Evolutionary conservation across 129 eudicot genomes (phyloP).

Genomic region (Daucus carota): DNA sequence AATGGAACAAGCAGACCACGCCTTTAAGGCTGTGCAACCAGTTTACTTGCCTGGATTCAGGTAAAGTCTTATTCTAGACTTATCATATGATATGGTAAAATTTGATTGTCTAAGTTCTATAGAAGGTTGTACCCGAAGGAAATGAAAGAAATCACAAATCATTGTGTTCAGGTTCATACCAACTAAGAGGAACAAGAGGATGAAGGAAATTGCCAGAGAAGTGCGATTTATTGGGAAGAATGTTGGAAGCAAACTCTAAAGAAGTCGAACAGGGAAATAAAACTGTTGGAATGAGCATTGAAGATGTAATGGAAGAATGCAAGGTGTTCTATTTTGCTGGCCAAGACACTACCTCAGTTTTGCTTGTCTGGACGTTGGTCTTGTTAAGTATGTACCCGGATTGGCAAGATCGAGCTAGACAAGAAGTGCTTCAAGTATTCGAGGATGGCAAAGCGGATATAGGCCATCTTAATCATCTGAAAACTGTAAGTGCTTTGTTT

Average conservation of each 20-base stretch:
- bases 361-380: constrained; percentile 29
- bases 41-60: constrained; percentile 3
- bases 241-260: constrained; percentile 25
- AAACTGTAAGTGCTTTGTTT: constrained; percentile 20
- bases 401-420: constrained; percentile 36
- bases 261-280: constrained; percentile 21
- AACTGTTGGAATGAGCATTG: constrained; percentile 20
- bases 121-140: too few species aligned
- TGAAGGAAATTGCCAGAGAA: constrained; percentile 25
- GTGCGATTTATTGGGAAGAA: constrained; percentile 15
- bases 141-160: neutral
- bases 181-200: constrained; percentile 32
- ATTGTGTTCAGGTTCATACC: constrained; percentile 25
- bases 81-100: neutral
- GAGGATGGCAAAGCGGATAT: constrained; percentile 13
- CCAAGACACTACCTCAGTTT: constrained; percentile 33
- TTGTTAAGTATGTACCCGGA: constrained; percentile 24
- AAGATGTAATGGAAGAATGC: constrained; percentile 33
- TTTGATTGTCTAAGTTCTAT: too few species aligned
- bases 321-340: constrained; percentile 34
- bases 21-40: neutral
- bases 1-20: neutral
- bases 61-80: neutral
- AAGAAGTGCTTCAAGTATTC: constrained; percentile 27
- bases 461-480: constrained; percentile 20